phyloP scores from a whole-genome alignment of 306 rosid genomes.

The Dalbergia cochinchinensis region DNA sequence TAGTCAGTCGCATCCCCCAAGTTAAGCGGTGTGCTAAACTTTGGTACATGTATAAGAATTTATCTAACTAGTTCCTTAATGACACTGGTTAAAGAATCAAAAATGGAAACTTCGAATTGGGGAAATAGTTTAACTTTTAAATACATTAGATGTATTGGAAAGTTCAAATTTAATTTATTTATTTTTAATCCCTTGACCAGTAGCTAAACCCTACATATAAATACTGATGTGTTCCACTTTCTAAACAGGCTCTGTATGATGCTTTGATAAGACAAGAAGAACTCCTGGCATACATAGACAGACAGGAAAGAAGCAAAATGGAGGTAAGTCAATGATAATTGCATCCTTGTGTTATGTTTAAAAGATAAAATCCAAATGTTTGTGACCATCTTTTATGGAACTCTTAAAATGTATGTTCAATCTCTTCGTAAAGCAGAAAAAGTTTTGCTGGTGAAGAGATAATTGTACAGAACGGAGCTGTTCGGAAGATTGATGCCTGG shows the following conservation, averaged over 20 bases:
- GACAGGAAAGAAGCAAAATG: slow-evolving; percentile 64
- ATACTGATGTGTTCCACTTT: slow-evolving; percentile 31
- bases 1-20: neutral
- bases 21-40: slow-evolving; percentile 19
- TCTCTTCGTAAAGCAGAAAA: slow-evolving; percentile 60
- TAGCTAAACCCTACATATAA: neutral
- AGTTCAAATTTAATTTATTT: too few relatives aligned
- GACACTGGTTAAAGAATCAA: too few relatives aligned
- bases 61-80: too few relatives aligned
- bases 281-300: slow-evolving; percentile 82
- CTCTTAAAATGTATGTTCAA: slow-evolving; percentile 24
- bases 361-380: slow-evolving; percentile 11
- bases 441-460: slow-evolving; percentile 66
- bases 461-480: slow-evolving; percentile 48
- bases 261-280: slow-evolving; percentile 91
- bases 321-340: slow-evolving; percentile 53
- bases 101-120: too few relatives aligned
- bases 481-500: slow-evolving; percentile 14
- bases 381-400: slow-evolving; percentile 23
- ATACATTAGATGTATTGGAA: too few relatives aligned
- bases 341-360: slow-evolving; percentile 3
- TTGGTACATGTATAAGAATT: neutral
- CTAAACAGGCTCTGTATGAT: slow-evolving; percentile 76
- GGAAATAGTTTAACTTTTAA: too few relatives aligned
- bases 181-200: too few relatives aligned